Percentiles rank a stretch among this genome's conserved stretches.
Conservation (phyloP, 768 basidiomycete genomes). For the Pulveroboletus sp. region DNA sequence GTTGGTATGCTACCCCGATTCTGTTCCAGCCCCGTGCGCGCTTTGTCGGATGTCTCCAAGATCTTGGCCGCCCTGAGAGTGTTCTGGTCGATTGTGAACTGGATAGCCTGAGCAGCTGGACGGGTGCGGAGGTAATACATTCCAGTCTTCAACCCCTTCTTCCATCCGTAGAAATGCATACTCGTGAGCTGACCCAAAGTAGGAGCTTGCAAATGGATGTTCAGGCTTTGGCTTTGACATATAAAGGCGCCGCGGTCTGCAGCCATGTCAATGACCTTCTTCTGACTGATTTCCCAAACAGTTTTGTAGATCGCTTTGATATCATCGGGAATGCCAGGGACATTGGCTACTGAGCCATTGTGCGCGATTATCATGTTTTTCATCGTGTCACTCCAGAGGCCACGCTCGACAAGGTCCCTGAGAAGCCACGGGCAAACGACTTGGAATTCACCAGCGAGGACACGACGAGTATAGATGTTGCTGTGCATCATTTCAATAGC, state of each 20-base stretch:
- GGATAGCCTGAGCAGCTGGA: constrained; percentile 92
- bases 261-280: constrained; percentile 95
- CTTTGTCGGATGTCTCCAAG: constrained; percentile 20
- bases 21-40: constrained; percentile 13
- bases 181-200: constrained; percentile 89
- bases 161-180: constrained; percentile 99
- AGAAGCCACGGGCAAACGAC: constrained; percentile 98
- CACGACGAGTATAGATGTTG: constrained; percentile 98
- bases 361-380: constrained; percentile 99
- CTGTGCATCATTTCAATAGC: constrained; percentile 36
- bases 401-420: constrained; percentile 93
- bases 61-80: constrained; percentile 56
- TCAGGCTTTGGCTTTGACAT: constrained; percentile 92
- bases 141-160: constrained; percentile 97
- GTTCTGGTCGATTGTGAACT: constrained; percentile 91
- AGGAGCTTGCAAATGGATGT: constrained; percentile 87
- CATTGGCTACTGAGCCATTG: constrained; percentile 84
- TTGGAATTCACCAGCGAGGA: constrained; percentile 99
- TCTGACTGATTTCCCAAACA: constrained; percentile 99
- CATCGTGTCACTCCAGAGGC: constrained; percentile 97
- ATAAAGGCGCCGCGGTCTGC: constrained; percentile 99
- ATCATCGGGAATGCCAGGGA: constrained; percentile 82
- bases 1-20: constrained; percentile 19
- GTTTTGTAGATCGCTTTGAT: constrained; percentile 99
- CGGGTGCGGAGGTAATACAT: constrained; percentile 97